Conservation (phyloP, 2,329 filamentous ascomycete genomes). For the Fusarium metavorans region DNA sequence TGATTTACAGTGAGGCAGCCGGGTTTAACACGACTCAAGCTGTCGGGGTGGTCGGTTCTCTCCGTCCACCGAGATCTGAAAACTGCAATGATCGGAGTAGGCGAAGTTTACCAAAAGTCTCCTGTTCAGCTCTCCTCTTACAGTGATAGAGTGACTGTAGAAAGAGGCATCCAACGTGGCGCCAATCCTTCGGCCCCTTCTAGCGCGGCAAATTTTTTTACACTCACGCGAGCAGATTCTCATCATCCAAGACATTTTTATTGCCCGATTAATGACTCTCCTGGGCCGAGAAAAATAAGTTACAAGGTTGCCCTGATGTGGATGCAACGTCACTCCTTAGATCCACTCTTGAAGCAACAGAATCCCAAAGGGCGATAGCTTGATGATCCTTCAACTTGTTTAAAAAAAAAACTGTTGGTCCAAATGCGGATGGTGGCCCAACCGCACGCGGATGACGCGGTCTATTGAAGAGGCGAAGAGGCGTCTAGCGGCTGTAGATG, state of each 20-base stretch:
- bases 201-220: slow-evolving; percentile 1
- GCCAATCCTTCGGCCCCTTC: neutral
- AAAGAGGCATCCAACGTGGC: neutral
- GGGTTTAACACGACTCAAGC: neutral
- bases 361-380: neutral
- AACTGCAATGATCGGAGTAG: neutral
- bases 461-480: neutral
- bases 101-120: neutral
- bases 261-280: neutral
- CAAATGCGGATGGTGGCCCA: neutral
- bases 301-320: neutral
- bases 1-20: neutral
- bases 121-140: neutral
- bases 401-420: neutral
- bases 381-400: neutral
- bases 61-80: neutral
- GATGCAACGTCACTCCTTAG: neutral
- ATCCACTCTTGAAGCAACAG: neutral
- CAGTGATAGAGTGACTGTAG: neutral
- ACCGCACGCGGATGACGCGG: slow-evolving; percentile 23
- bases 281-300: neutral
- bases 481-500: slow-evolving; percentile 5
- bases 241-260: neutral
- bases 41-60: neutral
- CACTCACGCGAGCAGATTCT: neutral